Percentiles rank a stretch among this genome's conserved stretches.
phyloP scores from a whole-genome alignment of 2,329 filamentous ascomycete species.

The Samsoniella hepiali region DNA sequence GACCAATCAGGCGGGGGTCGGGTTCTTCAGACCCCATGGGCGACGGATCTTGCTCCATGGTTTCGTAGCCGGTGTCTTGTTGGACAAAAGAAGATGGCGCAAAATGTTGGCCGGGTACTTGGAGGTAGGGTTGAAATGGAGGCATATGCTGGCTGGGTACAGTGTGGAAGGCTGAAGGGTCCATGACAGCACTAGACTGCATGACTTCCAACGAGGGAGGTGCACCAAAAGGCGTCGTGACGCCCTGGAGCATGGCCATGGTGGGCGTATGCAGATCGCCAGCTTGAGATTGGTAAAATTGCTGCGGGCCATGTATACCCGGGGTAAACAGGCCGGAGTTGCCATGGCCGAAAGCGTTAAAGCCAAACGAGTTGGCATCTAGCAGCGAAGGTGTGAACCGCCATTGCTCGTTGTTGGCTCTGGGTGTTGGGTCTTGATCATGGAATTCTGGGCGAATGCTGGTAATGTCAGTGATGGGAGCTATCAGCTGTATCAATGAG shows the following conservation, averaged over 20 bases:
- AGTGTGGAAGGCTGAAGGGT: slow-evolving; percentile 66
- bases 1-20: slow-evolving; percentile 37
- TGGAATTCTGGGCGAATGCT: slow-evolving; percentile 36
- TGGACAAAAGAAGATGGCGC: slow-evolving; percentile 79
- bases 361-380: slow-evolving; percentile 80
- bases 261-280: slow-evolving; percentile 84
- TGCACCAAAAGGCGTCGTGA: slow-evolving; percentile 79
- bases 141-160: slow-evolving; percentile 58
- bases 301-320: slow-evolving; percentile 73
- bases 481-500: background rate
- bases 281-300: slow-evolving; percentile 77
- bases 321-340: slow-evolving; percentile 83
- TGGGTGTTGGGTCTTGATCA: slow-evolving; percentile 79
- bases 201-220: slow-evolving; percentile 64
- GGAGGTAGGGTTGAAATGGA: slow-evolving; percentile 70
- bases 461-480: background rate
- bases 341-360: slow-evolving; percentile 75
- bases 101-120: slow-evolving; percentile 57
- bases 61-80: slow-evolving; percentile 75
- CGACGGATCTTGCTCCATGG: slow-evolving; percentile 71
- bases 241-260: slow-evolving; percentile 68
- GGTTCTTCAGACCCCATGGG: slow-evolving; percentile 57
- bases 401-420: slow-evolving; percentile 77
- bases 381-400: slow-evolving; percentile 85
- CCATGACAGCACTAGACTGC: slow-evolving; percentile 57